phyloP scores from a whole-genome alignment of 2,329 filamentous ascomycete genomes.

The Dothistroma pini region DNA sequence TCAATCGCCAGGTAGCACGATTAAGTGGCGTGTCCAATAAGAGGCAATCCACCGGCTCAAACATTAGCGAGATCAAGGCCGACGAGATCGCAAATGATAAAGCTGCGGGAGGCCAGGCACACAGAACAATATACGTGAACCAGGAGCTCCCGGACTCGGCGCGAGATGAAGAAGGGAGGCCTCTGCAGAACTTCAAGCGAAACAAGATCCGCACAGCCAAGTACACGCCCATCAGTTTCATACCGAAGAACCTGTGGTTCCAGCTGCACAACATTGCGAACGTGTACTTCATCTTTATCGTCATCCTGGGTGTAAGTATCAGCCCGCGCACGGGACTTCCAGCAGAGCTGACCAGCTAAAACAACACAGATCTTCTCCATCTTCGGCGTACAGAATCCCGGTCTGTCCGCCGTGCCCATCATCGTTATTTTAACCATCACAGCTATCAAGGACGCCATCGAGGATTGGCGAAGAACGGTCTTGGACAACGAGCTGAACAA shows the following conservation, averaged over 20 bases:
- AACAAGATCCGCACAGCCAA: conserved; percentile 99
- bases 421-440: conserved; percentile 90
- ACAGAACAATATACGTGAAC: conserved; percentile 78
- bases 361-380: conserved; percentile 74
- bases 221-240: conserved; percentile 90
- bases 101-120: conserved; percentile 37
- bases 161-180: conserved; percentile 76
- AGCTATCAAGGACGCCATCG: conserved; percentile 88
- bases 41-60: conserved; percentile 36
- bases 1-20: conserved; percentile 55
- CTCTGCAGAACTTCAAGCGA: conserved; percentile 66
- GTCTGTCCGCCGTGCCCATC: conserved; percentile 81
- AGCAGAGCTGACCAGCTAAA: conserved; percentile 14
- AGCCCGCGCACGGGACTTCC: conserved; percentile 1
- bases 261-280: conserved; percentile 99
- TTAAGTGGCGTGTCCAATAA: conserved; percentile 36
- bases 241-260: conserved; percentile 95
- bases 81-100: conserved; percentile 27
- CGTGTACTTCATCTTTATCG: conserved; percentile 94
- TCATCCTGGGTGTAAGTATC: conserved; percentile 82
- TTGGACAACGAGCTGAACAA: conserved; percentile 96
- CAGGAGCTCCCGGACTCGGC: conserved; percentile 69
- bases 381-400: conserved; percentile 88
- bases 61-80: conserved; percentile 33
- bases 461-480: conserved; percentile 88